phyloP scores from a whole-genome alignment of 2,329 filamentous ascomycete genomes.

The Epichloe hybrida region DNA sequence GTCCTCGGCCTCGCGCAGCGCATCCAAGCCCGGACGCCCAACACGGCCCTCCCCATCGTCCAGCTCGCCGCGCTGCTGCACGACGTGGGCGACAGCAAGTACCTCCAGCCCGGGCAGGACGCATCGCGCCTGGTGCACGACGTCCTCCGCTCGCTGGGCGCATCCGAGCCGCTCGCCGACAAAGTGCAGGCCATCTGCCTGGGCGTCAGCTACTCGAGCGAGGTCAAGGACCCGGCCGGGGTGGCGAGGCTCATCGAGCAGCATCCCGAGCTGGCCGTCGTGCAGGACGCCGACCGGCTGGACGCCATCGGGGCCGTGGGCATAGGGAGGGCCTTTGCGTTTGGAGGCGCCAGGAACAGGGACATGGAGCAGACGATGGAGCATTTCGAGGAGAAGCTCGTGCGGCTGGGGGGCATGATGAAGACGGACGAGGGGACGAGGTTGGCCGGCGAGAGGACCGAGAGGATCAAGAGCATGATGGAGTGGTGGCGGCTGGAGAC shows the following conservation, averaged over 20 bases:
- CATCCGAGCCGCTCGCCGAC: conserved; percentile 41
- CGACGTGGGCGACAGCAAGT: conserved; percentile 81
- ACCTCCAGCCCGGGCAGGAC: conserved; percentile 46
- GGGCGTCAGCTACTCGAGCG: conserved; percentile 65
- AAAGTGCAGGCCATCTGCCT: conserved; percentile 60
- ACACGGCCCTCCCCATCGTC: conserved; percentile 33
- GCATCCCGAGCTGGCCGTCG: conserved; percentile 54
- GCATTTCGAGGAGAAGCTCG: conserved; percentile 67
- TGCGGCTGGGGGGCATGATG: conserved; percentile 52
- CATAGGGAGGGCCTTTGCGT: conserved; percentile 53
- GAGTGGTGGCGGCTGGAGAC: conserved; percentile 46
- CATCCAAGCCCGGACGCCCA: conserved; percentile 41
- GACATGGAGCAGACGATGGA: conserved; percentile 52
- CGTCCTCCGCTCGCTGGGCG: conserved; percentile 44
- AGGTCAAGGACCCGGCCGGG: conserved; percentile 49
- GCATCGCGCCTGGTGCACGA: conserved; percentile 39
- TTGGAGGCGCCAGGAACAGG: conserved; percentile 49
- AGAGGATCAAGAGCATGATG: conserved; percentile 37
- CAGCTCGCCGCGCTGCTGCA: conserved; percentile 66
- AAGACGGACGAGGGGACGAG: conserved; percentile 43
- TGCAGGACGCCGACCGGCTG: conserved; percentile 87
- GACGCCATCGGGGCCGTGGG: conserved; percentile 84
- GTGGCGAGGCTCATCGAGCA: conserved; percentile 47
- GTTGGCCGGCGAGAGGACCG: conserved; percentile 40
- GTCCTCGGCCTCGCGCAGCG: conserved; percentile 60